Evolutionary conservation across 768 basidiomycete genomes (phyloP).

Genomic region (Mycena chlorophos): DNA sequence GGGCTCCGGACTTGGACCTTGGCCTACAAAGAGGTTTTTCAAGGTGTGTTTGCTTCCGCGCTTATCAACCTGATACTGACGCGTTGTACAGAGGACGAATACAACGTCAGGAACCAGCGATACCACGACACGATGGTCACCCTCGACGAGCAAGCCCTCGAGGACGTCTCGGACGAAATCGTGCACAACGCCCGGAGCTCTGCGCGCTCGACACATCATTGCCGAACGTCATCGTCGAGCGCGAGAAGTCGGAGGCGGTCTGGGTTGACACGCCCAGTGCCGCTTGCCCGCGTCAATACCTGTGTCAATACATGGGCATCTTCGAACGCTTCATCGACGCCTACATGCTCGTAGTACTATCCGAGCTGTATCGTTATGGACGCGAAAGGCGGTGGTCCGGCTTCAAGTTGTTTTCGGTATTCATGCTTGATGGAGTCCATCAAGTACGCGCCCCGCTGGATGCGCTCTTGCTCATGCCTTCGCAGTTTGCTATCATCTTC

Average conservation of each 20-base stretch:
- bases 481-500: constrained; percentile 83
- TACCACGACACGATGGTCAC: constrained; percentile 81
- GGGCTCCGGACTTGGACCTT: constrained; percentile 91
- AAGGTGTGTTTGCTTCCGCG: too few relatives aligned
- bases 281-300: constrained; percentile 61
- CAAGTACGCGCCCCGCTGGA: constrained; percentile 54
- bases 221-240: constrained; percentile 16
- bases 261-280: constrained; percentile 17
- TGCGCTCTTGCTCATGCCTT: neutral
- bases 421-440: constrained; percentile 83
- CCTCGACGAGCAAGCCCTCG: constrained; percentile 75
- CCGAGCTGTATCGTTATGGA: constrained; percentile 85
- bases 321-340: constrained; percentile 93
- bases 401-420: constrained; percentile 69
- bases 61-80: too few relatives aligned
- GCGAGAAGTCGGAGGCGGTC: neutral
- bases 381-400: constrained; percentile 86
- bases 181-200: constrained; percentile 66
- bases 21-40: constrained; percentile 85
- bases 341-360: constrained; percentile 83
- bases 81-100: constrained; percentile 85
- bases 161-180: constrained; percentile 75
- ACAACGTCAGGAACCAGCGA: constrained; percentile 71
- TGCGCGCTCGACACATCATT: constrained; percentile 6
- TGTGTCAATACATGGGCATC: constrained; percentile 88